Conservation (phyloP, 148 eudicot species). For the Vaccinium myrtillus region DNA sequence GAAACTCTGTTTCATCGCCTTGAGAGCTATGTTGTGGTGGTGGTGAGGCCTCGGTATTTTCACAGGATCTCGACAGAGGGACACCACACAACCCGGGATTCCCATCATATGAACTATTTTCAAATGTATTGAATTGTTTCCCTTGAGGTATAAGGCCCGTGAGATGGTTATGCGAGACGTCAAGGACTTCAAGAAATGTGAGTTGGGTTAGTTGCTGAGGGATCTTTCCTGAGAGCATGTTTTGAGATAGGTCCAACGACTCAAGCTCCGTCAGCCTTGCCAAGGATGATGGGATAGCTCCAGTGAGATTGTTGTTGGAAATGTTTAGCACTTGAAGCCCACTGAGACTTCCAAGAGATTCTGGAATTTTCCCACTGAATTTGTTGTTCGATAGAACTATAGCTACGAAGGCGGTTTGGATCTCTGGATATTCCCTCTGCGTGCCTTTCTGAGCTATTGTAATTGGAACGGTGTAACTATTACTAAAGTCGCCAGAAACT, state of each 20-base stretch:
- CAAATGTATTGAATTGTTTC: conserved; percentile 36
- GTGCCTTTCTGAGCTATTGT: conserved; percentile 38
- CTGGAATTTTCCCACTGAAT: conserved; percentile 36
- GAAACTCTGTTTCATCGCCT: conserved; percentile 4
- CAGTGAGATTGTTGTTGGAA: conserved; percentile 36
- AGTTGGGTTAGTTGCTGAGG: conserved; percentile 31
- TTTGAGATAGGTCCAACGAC: conserved; percentile 39
- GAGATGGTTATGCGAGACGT: conserved; percentile 39
- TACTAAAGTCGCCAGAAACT: too few relatives aligned
- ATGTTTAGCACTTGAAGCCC: conserved; percentile 40
- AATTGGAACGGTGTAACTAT: conserved; percentile 8
- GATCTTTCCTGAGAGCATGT: conserved; percentile 39
- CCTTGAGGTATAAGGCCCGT: conserved; percentile 38
- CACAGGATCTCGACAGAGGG: conserved; percentile 8
- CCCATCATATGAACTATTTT: conserved; percentile 29
- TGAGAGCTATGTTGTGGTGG: neutral
- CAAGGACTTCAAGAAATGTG: conserved; percentile 28
- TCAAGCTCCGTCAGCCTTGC: conserved; percentile 30
- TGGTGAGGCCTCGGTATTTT: neutral
- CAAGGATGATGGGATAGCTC: conserved; percentile 32
- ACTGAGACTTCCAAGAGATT: conserved; percentile 27
- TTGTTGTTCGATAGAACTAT: conserved; percentile 44
- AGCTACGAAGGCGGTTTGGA: conserved; percentile 18
- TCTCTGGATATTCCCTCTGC: conserved; percentile 7
- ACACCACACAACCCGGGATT: conserved; percentile 37